A percentile compares a stretch with the other conserved stretches of the same genome.
These are phyloP conservation scores for Neurospora sp. DNA, from an alignment of 495 filamentous ascomycete genomes.

Conservation along the genomic window DNA sequence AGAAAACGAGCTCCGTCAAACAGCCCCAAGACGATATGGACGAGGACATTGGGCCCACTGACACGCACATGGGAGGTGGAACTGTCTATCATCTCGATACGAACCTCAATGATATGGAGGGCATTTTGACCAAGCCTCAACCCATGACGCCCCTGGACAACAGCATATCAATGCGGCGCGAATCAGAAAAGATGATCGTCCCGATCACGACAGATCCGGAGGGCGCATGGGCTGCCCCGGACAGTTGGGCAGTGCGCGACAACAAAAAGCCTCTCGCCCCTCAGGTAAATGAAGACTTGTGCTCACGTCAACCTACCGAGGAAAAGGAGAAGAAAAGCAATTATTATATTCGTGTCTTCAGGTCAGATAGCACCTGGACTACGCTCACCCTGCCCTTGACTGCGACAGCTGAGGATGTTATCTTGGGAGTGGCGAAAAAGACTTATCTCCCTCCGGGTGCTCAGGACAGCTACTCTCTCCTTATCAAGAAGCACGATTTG, in stretches of 20 bases:
- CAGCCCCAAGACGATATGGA: slow-evolving; percentile 36
- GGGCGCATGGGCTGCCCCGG: slow-evolving; percentile 74
- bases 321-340: slow-evolving; percentile 52
- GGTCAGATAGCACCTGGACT: slow-evolving; percentile 85
- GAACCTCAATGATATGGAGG: slow-evolving; percentile 72
- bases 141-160: slow-evolving; percentile 53
- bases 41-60: slow-evolving; percentile 34
- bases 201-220: slow-evolving; percentile 23
- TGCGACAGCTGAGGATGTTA: slow-evolving; percentile 73
- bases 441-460: slow-evolving; percentile 75
- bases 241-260: slow-evolving; percentile 83
- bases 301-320: slow-evolving; percentile 28
- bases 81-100: slow-evolving; percentile 65
- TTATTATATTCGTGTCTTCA: slow-evolving; percentile 94
- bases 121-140: slow-evolving; percentile 61
- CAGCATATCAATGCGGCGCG: slow-evolving; percentile 42
- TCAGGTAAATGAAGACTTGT: slow-evolving; percentile 47
- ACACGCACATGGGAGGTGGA: slow-evolving; percentile 31
- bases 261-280: slow-evolving; percentile 33
- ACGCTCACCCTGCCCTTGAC: slow-evolving; percentile 74
- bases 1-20: slow-evolving; percentile 30
- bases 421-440: slow-evolving; percentile 77
- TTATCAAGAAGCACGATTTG: slow-evolving; percentile 88
- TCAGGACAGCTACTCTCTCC: slow-evolving; percentile 85
- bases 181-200: slow-evolving; percentile 30